Percentiles rank a stretch among this genome's conserved stretches.
These are phyloP conservation scores for Phytophthora ramorum DNA, from an alignment of 352 stramenopile genomes.

Conservation along the genomic window DNA sequence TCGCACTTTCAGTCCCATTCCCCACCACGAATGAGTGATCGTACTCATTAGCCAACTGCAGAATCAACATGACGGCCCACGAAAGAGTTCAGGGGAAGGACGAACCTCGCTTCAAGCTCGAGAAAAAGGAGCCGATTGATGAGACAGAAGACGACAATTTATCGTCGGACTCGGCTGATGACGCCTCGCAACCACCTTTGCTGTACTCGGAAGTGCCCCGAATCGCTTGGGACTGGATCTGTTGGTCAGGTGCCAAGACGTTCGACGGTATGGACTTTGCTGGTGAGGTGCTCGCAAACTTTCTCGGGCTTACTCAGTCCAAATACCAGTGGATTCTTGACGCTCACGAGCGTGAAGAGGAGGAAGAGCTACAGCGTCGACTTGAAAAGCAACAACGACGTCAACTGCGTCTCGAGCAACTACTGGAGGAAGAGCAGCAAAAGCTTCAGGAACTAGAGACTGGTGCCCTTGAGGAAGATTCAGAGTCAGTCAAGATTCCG, in stretches of 20 bases:
- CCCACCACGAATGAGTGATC: neutral
- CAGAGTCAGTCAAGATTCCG: constrained; percentile 8
- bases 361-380: constrained; percentile 63
- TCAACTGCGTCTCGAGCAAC: constrained; percentile 68
- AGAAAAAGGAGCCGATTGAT: constrained; percentile 1
- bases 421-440: constrained; percentile 73
- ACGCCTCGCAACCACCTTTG: neutral
- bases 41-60: neutral
- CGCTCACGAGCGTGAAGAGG: constrained; percentile 70
- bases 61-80: constrained; percentile 7
- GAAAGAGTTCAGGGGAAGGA: neutral
- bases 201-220: constrained; percentile 24
- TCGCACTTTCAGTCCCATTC: neutral
- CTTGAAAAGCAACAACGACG: constrained; percentile 69
- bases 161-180: neutral
- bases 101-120: neutral
- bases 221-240: constrained; percentile 67
- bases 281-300: constrained; percentile 81
- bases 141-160: constrained; percentile 10
- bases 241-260: constrained; percentile 70
- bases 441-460: constrained; percentile 72
- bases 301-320: constrained; percentile 81
- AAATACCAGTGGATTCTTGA: constrained; percentile 90
- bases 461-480: constrained; percentile 19
- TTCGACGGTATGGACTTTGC: constrained; percentile 82